Evolutionary conservation across 768 basidiomycete genomes (phyloP).

Genomic region (Leccinum disarticulatum): DNA sequence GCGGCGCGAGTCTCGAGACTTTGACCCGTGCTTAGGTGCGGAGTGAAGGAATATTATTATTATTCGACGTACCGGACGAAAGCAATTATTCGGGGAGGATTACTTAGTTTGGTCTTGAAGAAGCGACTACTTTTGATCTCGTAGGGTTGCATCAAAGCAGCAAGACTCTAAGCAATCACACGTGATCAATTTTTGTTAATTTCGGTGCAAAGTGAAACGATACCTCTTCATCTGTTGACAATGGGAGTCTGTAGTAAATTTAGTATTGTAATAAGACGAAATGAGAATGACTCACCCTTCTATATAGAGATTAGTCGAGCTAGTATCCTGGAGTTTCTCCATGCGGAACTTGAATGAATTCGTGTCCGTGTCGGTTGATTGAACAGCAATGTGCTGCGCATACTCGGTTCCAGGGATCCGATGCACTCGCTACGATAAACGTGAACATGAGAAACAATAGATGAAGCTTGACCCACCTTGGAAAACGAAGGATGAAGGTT

Average conservation of each 20-base stretch:
- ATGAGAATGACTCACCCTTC: conserved; percentile 51
- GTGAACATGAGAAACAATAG: neutral
- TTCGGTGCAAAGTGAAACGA: neutral
- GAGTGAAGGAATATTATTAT: neutral
- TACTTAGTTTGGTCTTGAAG: conserved; percentile 76
- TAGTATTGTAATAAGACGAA: neutral
- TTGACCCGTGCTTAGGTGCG: conserved; percentile 1
- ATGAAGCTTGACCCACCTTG: conserved; percentile 49
- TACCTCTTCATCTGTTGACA: conserved; percentile 68
- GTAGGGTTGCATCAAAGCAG: conserved; percentile 66
- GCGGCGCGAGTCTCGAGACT: conserved; percentile 71
- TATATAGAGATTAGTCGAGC: conserved; percentile 78
- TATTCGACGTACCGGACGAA: conserved; percentile 63
- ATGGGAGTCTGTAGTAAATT: conserved; percentile 45
- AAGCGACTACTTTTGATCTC: conserved; percentile 74
- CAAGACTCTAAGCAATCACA: conserved; percentile 46
- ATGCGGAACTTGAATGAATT: conserved; percentile 73
- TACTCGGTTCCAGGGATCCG: conserved; percentile 79
- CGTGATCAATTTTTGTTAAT: neutral
- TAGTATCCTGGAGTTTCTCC: conserved; percentile 66
- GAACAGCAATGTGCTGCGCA: conserved; percentile 35
- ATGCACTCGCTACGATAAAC: conserved; percentile 54
- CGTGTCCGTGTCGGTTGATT: conserved; percentile 31
- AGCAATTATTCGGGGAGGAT: conserved; percentile 76
- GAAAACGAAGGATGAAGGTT: conserved; percentile 87